Base-by-base conservation (phyloP, 495 filamentous ascomycete species). In the Aspergillus baeticus region DNA sequence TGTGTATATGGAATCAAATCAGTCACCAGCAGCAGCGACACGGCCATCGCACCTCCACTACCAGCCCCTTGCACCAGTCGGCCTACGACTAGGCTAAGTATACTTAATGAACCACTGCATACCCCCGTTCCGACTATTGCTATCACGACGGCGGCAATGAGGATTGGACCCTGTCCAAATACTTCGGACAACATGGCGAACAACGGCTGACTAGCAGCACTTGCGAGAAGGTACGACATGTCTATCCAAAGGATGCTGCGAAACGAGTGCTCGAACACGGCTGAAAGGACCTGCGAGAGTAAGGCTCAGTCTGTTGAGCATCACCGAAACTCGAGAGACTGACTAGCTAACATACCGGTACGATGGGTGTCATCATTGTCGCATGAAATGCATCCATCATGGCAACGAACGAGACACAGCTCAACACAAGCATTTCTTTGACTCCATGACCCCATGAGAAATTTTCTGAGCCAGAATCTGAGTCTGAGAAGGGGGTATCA, bases 41-140 rank as follows among this genome's bases (percentile, higher is more conserved):
- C 66, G 7, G 76, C 76, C 38, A 85, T 77, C 10, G 88, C 77
- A 1, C 87, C 88, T 18, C 88, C 88, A 17, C 85, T 86, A 20
- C 88, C 88, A n/a, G 88, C 71, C 17, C 88, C 88, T 51, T 91
- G 88, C 13, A 91, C 70, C 3, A 79, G 73, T 18, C 88, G 79
- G 6, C 87, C 87, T 38, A 84, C 71, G 18, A 91, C 76, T 34
- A 92, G 73, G 20, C 81, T 64, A 6, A 74, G 75, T 44, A 91
- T 84, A 59, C 80, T 79, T 48, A 80, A 73, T 0, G 87, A 80
- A 5, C 87, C 68, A 5, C 77, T 83, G 43, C 78, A 80, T 21
- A 87, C 67, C 5, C 88, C 77, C 1, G 84, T 80, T 0, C 87
- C 87, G 15, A 74, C 73, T 8, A 75, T 76, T 56, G 88, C 85